Conservation (phyloP, 1,284 basidiomycete species). For the Ustilago tritici region DNA sequence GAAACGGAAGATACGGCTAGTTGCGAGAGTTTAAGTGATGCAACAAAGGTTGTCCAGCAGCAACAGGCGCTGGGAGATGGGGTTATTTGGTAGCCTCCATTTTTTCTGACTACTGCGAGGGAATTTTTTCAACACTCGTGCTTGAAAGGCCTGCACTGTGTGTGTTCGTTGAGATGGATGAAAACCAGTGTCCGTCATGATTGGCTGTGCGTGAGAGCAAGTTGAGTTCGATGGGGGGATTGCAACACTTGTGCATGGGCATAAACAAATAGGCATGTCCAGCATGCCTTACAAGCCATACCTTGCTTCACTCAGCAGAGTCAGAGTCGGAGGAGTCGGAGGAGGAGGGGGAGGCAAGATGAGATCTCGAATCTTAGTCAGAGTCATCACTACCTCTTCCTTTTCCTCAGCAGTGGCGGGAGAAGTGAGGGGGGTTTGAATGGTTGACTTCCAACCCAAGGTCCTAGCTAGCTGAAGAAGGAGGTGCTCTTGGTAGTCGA, state of each 20-base stretch:
- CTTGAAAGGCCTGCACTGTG: too few relatives aligned
- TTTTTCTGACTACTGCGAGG: too few relatives aligned
- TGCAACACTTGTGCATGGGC: too few relatives aligned
- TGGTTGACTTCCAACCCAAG: constrained; percentile 16
- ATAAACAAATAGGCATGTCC: too few relatives aligned
- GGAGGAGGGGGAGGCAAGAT: neutral
- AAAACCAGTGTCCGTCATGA: too few relatives aligned
- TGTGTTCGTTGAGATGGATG: too few relatives aligned
- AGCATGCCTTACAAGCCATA: too few relatives aligned
- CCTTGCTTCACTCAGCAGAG: too few relatives aligned
- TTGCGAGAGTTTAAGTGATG: constrained; percentile 3
- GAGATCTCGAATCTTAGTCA: constrained; percentile 9
- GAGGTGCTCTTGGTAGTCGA: constrained; percentile 15
- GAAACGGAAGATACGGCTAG: constrained; percentile 5
- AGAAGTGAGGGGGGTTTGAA: constrained; percentile 7
- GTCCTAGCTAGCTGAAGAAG: constrained; percentile 6
- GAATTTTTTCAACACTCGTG: too few relatives aligned
- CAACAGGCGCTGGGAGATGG: neutral
- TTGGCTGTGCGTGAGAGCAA: too few relatives aligned
- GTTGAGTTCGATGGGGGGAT: too few relatives aligned
- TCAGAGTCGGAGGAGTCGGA: too few relatives aligned
- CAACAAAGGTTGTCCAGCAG: neutral
- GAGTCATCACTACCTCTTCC: neutral
- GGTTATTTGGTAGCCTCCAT: neutral
- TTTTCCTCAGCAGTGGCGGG: neutral